A percentile compares a stretch with the other conserved stretches of the same genome.
Conservation (phyloP, 192 early-diverging fungal species). For the Linnemannia exigua region DNA sequence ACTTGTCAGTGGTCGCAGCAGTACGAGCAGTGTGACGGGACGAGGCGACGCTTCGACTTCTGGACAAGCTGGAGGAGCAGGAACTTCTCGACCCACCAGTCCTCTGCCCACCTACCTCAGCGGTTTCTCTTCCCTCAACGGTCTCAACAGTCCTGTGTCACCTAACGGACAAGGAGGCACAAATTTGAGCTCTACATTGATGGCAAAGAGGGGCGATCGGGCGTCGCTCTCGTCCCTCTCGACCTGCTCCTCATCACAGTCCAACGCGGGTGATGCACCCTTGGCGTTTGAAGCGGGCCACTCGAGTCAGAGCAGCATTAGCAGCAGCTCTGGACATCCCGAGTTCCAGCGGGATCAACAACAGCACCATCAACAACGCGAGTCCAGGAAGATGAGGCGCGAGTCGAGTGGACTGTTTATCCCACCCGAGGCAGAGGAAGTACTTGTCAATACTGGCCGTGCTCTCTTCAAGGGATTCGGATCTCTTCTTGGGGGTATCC, state of each 20-base stretch:
- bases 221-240: constrained; percentile 48
- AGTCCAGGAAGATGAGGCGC: constrained; percentile 22
- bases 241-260: constrained; percentile 42
- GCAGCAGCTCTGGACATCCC: constrained; percentile 40
- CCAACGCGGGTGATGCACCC: constrained; percentile 30
- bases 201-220: constrained; percentile 28
- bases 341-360: constrained; percentile 9
- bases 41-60: background rate
- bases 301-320: constrained; percentile 53
- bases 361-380: constrained; percentile 24
- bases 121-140: constrained; percentile 31
- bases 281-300: constrained; percentile 42
- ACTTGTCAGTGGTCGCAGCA: constrained; percentile 27
- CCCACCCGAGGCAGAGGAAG: constrained; percentile 51
- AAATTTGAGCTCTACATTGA: background rate
- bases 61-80: background rate
- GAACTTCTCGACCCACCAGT: constrained; percentile 36
- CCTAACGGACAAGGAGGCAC: constrained; percentile 1
- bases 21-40: constrained; percentile 22
- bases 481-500: constrained; percentile 42
- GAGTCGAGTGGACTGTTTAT: constrained; percentile 49
- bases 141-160: constrained; percentile 31
- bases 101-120: constrained; percentile 40
- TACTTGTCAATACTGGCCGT: constrained; percentile 50
- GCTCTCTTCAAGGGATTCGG: constrained; percentile 54